phyloP scores from a whole-genome alignment of 202 grass and related monocot species.

The Bolboschoenoplectus hybrid region DNA sequence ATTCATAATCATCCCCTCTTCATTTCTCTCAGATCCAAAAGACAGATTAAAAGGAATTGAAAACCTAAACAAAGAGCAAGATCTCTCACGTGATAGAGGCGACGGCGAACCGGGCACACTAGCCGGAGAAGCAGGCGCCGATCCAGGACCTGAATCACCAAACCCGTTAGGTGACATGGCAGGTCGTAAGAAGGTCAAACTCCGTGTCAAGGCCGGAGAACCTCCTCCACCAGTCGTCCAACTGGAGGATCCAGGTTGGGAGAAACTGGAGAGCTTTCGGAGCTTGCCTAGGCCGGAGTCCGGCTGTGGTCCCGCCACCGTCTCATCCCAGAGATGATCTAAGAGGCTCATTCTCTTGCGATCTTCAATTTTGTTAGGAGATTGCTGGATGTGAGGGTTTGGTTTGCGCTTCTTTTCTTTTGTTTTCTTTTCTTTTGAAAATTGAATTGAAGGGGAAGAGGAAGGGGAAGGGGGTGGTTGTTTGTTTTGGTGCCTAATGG shows the following conservation, averaged over 20 bases:
- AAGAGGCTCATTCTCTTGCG: conserved; percentile 65
- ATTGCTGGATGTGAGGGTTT: conserved; percentile 19
- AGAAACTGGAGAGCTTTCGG: conserved; percentile 77
- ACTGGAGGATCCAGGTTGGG: conserved; percentile 48
- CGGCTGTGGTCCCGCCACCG: conserved; percentile 79
- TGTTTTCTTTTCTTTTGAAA: neutral
- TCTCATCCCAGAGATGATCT: conserved; percentile 97
- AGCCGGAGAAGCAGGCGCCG: conserved; percentile 64
- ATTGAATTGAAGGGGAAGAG: neutral
- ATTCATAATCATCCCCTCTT: neutral
- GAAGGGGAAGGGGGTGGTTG: neutral
- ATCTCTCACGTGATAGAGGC: conserved; percentile 18
- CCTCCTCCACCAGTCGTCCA: neutral
- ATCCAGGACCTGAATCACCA: conserved; percentile 44
- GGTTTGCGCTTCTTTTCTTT: neutral
- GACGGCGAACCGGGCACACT: conserved; percentile 64
- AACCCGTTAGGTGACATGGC: conserved; percentile 42
- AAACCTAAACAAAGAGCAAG: neutral
- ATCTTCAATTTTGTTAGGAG: conserved; percentile 16
- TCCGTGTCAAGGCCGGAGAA: conserved; percentile 50
- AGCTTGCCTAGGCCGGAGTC: conserved; percentile 86
- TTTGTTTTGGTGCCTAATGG: neutral
- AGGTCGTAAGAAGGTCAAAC: conserved; percentile 66
- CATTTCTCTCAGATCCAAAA: conserved; percentile 38
- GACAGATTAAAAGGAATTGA: neutral